Conservation (phyloP, 805 yeast genomes). For the Peterozyma toletana region DNA sequence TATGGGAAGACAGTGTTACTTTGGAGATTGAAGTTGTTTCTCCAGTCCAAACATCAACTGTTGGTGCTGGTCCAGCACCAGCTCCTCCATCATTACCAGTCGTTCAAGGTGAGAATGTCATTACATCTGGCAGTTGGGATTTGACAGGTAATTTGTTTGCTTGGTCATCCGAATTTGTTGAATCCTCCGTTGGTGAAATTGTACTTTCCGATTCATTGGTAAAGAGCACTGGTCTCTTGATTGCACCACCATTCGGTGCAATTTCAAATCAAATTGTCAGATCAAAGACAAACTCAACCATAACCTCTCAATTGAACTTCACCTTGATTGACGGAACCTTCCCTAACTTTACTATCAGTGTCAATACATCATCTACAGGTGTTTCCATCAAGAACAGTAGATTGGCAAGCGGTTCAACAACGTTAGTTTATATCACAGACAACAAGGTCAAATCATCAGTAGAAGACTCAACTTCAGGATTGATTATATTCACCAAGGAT, state of each 20-base stretch:
- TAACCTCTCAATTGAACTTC: constrained; percentile 18
- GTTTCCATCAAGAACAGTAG: constrained; percentile 11
- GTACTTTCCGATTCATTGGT: constrained; percentile 11
- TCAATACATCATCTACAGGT: constrained; percentile 11
- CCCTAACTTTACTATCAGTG: constrained; percentile 12
- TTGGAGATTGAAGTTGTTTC: constrained; percentile 20
- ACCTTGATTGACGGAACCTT: constrained; percentile 17
- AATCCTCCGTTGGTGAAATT: constrained; percentile 14
- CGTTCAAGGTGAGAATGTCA: constrained; percentile 8
- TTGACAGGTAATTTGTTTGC: constrained; percentile 21
- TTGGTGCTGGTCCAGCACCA: constrained; percentile 12
- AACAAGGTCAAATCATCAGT: constrained; percentile 4
- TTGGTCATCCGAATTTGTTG: constrained; percentile 16
- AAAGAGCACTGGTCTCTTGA: constrained; percentile 16
- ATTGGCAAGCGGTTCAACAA: constrained; percentile 7
- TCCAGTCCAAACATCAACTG: constrained; percentile 15
- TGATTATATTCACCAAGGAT: constrained; percentile 8
- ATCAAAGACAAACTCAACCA: constrained; percentile 11
- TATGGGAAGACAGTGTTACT: constrained; percentile 18
- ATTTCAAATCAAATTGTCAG: constrained; percentile 19
- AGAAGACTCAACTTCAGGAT: constrained; percentile 3
- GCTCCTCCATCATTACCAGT: constrained; percentile 16
- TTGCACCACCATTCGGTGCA: constrained; percentile 17
- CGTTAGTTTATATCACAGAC: constrained; percentile 8
- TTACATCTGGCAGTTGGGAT: constrained; percentile 16